Base-by-base conservation (phyloP, 1,139 yeast species). In the Candida tetrigidarum region DNA sequence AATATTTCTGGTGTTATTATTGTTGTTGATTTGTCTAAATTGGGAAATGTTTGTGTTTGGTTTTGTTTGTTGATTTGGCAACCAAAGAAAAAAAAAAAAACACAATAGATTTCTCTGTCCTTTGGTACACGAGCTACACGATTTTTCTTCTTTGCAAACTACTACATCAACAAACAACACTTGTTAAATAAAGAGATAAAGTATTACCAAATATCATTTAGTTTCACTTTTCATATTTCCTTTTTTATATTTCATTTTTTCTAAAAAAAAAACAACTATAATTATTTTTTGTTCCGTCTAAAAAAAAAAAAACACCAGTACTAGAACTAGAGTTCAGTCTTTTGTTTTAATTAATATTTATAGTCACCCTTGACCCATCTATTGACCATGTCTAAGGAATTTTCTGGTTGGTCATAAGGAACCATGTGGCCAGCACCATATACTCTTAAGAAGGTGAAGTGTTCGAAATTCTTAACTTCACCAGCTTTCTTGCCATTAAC, bases 361-460 rank as follows among this genome's bases (percentile, higher is more conserved):
- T 52, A 62, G 48, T 74, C 76, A 45, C 78, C 78, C 39, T 56
- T 44, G 46, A 71, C 49, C 79, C 79, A 74, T 60, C 74, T 65
- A 62, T 73, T 72, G 42, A 74, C 71, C 78, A 75, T 71, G 45
- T 71, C 79, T 51, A 74, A 64, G 11, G 78, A 59, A 51, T 62
- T 66, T 51, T 69, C 72, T 19, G 79, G 78, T 60, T 75, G 79
- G 59, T 74, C 76, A 48, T 55, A 70, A 42, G 80, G 80, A 50
- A 73, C 79, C 80, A 75, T 75, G 60, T 75, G 80, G 18, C 80
- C 80, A 48, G 73, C 80, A 44, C 66, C 78, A 50, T 59, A 74
- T 4, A 74, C 69, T 57, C 79, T 67, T 60, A 74, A 71, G 60
- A 73, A 75, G 23, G 80, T 74, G 47, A 74, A 73, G 54, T 74